phyloP scores from a whole-genome alignment of 371 early-diverging fungal species.

The Mortierella sp. region DNA sequence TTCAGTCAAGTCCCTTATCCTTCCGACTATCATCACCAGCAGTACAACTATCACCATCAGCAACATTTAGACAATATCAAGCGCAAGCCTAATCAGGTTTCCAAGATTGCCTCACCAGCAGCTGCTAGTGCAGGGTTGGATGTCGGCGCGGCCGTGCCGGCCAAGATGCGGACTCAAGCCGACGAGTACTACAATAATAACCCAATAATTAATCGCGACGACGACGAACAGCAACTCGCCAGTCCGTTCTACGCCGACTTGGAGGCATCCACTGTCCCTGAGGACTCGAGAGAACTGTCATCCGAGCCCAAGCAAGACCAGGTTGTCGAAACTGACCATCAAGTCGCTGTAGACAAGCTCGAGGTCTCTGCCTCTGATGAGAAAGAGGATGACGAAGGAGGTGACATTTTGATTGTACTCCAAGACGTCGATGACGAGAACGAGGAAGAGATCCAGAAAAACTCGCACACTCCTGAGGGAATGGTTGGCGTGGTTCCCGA shows the following conservation, averaged over 20 bases:
- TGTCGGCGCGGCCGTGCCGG: not conserved
- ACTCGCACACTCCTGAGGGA: not conserved
- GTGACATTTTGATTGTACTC: constrained; percentile 25
- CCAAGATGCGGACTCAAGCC: not conserved
- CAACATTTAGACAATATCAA: constrained; percentile 11
- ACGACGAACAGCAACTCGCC: too few relatives aligned
- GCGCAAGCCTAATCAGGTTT: constrained; percentile 22
- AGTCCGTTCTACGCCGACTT: too few relatives aligned
- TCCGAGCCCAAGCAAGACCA: too few relatives aligned
- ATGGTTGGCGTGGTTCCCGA: constrained; percentile 13
- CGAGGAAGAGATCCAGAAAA: not conserved
- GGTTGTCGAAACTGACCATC: not conserved
- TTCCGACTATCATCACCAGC: constrained; percentile 18
- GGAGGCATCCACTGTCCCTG: too few relatives aligned
- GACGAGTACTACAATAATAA: not conserved
- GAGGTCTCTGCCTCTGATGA: not conserved
- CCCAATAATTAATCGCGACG: not conserved
- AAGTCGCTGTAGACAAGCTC: not conserved
- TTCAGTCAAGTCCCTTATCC: constrained; percentile 21
- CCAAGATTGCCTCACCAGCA: constrained; percentile 6
- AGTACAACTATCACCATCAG: constrained; percentile 12
- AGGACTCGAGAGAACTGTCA: too few relatives aligned
- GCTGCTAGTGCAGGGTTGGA: not conserved
- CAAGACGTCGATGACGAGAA: constrained; percentile 15
- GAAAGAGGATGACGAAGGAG: not conserved